A percentile compares a stretch with the other conserved stretches of the same genome.
Conservation (phyloP, 2,329 filamentous ascomycete species). For the Coniella vitis region DNA sequence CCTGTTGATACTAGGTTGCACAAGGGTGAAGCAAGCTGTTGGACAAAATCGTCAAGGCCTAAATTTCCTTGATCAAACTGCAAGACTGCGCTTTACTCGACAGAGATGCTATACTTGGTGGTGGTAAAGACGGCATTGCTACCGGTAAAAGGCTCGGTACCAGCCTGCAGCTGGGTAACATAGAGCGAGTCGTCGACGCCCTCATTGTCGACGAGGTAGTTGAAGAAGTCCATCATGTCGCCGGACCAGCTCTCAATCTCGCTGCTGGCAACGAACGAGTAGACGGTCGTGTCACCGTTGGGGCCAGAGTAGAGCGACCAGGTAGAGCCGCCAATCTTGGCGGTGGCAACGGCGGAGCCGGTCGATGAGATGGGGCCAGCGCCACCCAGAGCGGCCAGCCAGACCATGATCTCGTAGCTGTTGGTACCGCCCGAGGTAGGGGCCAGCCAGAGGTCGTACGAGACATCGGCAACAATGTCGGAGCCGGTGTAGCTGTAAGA, state of each 20-base stretch:
- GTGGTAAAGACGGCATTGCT: constrained; percentile 25
- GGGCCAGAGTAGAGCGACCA: constrained; percentile 55
- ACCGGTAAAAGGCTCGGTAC: constrained; percentile 51
- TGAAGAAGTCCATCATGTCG: constrained; percentile 51
- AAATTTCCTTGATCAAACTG: too few relatives aligned
- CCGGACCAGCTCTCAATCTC: constrained; percentile 46
- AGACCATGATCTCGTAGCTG: constrained; percentile 61
- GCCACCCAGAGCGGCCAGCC: constrained; percentile 51
- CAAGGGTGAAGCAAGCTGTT: too few relatives aligned
- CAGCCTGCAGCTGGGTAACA: constrained; percentile 44
- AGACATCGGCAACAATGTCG: constrained; percentile 44
- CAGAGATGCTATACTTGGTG: constrained; percentile 16
- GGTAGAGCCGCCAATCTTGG: constrained; percentile 43
- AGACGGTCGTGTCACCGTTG: constrained; percentile 55
- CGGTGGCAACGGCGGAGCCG: constrained; percentile 45
- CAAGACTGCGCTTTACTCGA: background rate
- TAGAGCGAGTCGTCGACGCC: constrained; percentile 43
- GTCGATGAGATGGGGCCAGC: constrained; percentile 50
- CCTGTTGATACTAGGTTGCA: too few relatives aligned
- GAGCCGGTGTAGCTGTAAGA: constrained; percentile 27
- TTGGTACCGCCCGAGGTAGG: constrained; percentile 33
- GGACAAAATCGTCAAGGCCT: too few relatives aligned
- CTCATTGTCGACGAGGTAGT: constrained; percentile 44
- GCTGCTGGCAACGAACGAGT: constrained; percentile 40
- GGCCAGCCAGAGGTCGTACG: constrained; percentile 55